These are phyloP conservation scores for Trichosporon sp. DNA, from an alignment of 1,284 basidiomycete genomes.

Conservation along the genomic window DNA sequence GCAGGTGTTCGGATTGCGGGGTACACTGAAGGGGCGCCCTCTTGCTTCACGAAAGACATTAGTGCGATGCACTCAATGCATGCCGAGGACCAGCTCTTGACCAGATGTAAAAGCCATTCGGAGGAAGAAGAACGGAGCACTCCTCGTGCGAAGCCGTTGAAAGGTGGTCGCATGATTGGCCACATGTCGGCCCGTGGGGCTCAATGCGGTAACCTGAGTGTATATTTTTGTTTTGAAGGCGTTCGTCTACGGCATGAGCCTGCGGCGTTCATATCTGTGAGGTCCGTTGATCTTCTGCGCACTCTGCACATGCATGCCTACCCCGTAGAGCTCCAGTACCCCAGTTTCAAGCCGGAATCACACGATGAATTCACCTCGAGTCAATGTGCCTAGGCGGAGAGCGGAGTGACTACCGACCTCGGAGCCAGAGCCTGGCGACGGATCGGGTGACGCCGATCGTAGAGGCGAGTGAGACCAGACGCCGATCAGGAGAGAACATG, in stretches of 20 bases:
- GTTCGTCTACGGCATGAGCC: no score
- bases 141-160: background rate
- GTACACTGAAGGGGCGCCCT: no score
- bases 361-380: background rate
- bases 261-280: background rate
- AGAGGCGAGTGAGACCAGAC: background rate
- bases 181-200: background rate
- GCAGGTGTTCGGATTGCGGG: background rate
- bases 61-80: no score
- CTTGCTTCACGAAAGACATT: no score
- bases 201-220: background rate
- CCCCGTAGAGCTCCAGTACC: background rate
- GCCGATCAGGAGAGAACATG: background rate
- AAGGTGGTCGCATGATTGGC: background rate
- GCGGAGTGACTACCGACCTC: slow-evolving; percentile 11
- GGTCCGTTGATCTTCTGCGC: background rate
- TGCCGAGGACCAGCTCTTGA: no score
- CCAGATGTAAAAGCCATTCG: no score
- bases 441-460: slow-evolving; percentile 13
- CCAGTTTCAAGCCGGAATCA: background rate
- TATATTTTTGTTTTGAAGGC: background rate
- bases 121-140: no score
- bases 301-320: background rate
- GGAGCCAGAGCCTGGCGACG: background rate
- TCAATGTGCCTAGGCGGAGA: background rate